These are phyloP conservation scores for Ogataea neopini DNA, from an alignment of 805 yeast genomes.

Conservation along the genomic window DNA sequence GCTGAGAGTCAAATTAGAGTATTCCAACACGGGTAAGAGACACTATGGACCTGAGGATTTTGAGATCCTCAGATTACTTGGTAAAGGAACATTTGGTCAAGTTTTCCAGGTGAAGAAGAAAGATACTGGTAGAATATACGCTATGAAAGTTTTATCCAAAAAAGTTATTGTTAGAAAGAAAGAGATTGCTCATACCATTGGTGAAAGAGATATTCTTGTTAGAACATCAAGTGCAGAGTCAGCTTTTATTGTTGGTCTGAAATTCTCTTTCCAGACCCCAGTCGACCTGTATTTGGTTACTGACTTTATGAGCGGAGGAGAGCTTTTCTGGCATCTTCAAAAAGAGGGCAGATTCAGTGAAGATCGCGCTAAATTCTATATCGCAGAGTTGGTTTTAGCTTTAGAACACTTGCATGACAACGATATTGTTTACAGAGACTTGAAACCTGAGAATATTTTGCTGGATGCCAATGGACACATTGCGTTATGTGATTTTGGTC, in stretches of 20 bases:
- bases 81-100: conserved; percentile 97
- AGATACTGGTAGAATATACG: conserved; percentile 89
- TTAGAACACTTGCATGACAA: conserved; percentile 93
- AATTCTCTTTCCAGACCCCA: conserved; percentile 95
- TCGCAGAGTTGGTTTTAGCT: conserved; percentile 92
- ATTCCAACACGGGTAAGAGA: conserved; percentile 64
- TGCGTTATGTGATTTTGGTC: conserved; percentile 95
- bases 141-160: conserved; percentile 95
- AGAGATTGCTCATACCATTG: conserved; percentile 97
- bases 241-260: conserved; percentile 93
- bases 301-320: conserved; percentile 98
- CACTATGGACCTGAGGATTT: conserved; percentile 94
- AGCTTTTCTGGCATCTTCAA: conserved; percentile 73
- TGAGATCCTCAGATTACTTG: conserved; percentile 84
- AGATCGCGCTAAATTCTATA: conserved; percentile 93
- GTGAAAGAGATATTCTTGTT: conserved; percentile 92
- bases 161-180: conserved; percentile 95
- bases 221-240: conserved; percentile 76
- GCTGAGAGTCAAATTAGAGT: conserved; percentile 73
- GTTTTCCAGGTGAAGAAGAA: conserved; percentile 93
- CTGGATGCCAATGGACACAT: conserved; percentile 97
- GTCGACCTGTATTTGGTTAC: conserved; percentile 90
- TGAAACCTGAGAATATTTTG: conserved; percentile 94
- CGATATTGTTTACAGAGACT: conserved; percentile 93
- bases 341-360: conserved; percentile 94